These are phyloP conservation scores for Stagonosporopsis rhizophila DNA, from an alignment of 2,329 filamentous ascomycete species.

Conservation along the genomic window DNA sequence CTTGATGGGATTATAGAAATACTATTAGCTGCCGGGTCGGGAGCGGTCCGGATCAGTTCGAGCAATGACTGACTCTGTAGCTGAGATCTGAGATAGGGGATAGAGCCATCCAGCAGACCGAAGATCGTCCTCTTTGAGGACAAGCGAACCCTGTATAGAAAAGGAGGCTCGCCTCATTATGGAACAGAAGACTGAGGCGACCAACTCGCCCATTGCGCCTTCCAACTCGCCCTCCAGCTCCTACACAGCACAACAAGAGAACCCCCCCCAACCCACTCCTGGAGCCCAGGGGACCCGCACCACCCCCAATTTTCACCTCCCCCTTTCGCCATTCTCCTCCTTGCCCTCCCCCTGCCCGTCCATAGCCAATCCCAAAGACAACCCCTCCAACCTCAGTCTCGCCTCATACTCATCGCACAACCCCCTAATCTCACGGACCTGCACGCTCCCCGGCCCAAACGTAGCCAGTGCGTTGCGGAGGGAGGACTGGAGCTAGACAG, in stretches of 20 bases:
- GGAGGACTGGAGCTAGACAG: slow-evolving; percentile 41
- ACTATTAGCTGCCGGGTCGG: not conserved
- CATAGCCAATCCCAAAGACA: not conserved
- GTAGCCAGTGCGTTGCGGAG: slow-evolving; percentile 45
- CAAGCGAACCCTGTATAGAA: not conserved
- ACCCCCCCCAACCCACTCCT: too few relatives aligned
- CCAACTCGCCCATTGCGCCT: too few relatives aligned
- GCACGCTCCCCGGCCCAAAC: slow-evolving; percentile 40
- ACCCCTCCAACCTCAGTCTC: slow-evolving; percentile 29
- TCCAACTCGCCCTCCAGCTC: too few relatives aligned
- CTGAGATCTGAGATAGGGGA: too few relatives aligned
- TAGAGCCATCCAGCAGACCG: too few relatives aligned
- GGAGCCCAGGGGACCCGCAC: too few relatives aligned
- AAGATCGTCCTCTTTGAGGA: too few relatives aligned
- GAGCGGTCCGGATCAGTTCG: not conserved
- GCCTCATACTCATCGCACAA: slow-evolving; percentile 43
- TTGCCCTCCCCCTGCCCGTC: too few relatives aligned
- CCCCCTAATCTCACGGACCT: slow-evolving; percentile 41
- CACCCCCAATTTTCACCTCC: too few relatives aligned
- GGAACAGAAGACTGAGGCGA: not conserved
- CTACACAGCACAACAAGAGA: too few relatives aligned
- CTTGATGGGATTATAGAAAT: not conserved
- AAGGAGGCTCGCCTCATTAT: not conserved
- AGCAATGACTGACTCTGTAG: too few relatives aligned
- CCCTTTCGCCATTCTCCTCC: too few relatives aligned